These are phyloP conservation scores for Neonectria punicea DNA, from an alignment of 2,329 filamentous ascomycete genomes.

Conservation along the genomic window DNA sequence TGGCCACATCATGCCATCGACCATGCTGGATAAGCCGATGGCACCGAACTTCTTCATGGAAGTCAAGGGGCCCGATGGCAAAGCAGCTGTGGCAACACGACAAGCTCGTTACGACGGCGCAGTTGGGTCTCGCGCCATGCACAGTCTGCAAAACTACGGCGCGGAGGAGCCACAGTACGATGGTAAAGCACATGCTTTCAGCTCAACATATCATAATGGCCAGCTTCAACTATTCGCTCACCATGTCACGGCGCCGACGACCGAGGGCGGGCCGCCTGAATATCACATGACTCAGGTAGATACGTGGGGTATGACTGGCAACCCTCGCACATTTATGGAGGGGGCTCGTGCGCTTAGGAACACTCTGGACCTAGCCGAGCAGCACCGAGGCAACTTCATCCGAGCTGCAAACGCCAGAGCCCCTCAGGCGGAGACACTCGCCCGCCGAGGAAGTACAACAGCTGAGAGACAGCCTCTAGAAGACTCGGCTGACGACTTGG, in stretches of 20 bases:
- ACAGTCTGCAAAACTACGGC: constrained; percentile 50
- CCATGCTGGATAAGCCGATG: constrained; percentile 42
- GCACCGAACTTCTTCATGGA: constrained; percentile 56
- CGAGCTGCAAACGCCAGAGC: constrained; percentile 42
- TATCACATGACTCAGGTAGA: constrained; percentile 55
- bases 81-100: constrained; percentile 41
- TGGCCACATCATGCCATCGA: constrained; percentile 47
- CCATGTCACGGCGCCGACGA: constrained; percentile 47
- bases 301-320: constrained; percentile 42
- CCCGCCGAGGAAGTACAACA: too few relatives aligned
- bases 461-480: too few relatives aligned
- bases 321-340: constrained; percentile 44
- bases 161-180: constrained; percentile 47
- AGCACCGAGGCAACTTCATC: constrained; percentile 50
- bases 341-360: constrained; percentile 54
- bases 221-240: constrained; percentile 54
- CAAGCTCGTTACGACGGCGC: constrained; percentile 54
- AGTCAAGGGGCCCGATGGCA: constrained; percentile 50
- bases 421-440: background rate
- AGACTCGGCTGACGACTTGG: too few relatives aligned
- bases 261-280: constrained; percentile 45
- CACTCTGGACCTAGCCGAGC: constrained; percentile 50
- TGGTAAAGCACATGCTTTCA: constrained; percentile 52
- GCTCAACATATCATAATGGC: constrained; percentile 52
- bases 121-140: constrained; percentile 50